A percentile compares a stretch with the other conserved stretches of the same genome.
These are phyloP conservation scores for Didymella pomorum DNA, from an alignment of 2,329 filamentous ascomycete species.

Conservation along the genomic window DNA sequence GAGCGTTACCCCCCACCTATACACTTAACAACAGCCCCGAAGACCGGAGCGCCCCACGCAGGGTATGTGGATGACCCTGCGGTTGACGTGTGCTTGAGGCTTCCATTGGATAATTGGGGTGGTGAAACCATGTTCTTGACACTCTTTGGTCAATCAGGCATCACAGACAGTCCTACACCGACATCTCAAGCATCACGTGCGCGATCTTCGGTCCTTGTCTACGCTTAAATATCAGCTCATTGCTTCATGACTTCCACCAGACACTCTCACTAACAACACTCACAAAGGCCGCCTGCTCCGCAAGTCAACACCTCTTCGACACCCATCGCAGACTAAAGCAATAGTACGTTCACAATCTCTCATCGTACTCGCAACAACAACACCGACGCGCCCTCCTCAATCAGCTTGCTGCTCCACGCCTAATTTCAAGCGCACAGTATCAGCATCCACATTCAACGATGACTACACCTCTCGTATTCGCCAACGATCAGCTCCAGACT, in stretches of 20 bases:
- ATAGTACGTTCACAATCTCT: neutral
- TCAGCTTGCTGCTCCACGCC: neutral
- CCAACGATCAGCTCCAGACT: neutral
- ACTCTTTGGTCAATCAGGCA: conserved; percentile 1
- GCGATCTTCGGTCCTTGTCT: neutral
- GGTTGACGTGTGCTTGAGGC: conserved; percentile 7
- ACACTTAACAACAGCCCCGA: neutral
- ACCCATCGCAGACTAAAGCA: neutral
- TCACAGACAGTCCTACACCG: conserved; percentile 8
- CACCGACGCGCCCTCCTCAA: neutral
- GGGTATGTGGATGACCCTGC: conserved; percentile 1
- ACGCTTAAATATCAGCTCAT: neutral
- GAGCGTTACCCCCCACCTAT: neutral
- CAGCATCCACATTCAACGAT: neutral
- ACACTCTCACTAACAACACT: neutral
- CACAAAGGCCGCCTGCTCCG: neutral
- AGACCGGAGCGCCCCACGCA: neutral
- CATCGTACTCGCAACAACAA: neutral
- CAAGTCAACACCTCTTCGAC: neutral
- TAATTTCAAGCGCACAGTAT: neutral
- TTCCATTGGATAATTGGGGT: neutral
- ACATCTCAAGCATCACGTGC: neutral
- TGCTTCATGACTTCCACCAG: neutral
- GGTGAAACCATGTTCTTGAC: conserved; percentile 8
- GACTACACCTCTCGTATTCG: neutral